phyloP scores from a whole-genome alignment of 2,329 filamentous ascomycete genomes.

The Chalaropsis thielavioides region DNA sequence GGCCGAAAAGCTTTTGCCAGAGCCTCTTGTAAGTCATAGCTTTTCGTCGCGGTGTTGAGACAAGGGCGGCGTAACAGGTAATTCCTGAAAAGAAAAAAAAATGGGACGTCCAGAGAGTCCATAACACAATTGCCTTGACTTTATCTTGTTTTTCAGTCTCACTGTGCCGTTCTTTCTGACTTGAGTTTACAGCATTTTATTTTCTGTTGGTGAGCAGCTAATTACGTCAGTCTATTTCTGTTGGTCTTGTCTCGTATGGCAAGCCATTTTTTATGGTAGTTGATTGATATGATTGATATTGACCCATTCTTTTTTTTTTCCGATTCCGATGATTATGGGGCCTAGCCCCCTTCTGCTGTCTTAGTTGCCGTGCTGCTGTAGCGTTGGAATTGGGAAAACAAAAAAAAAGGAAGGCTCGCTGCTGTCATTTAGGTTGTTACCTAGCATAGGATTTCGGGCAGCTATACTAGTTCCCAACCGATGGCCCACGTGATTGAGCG shows the following conservation, averaged over 20 bases:
- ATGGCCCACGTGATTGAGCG: too few species aligned
- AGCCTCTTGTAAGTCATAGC: neutral
- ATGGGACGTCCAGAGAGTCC: neutral
- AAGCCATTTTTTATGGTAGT: neutral
- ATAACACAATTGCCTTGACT: neutral
- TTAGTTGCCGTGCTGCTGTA: neutral
- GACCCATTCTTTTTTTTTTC: neutral
- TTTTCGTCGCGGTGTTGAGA: neutral
- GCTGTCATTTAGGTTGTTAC: too few species aligned
- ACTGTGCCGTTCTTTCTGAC: neutral
- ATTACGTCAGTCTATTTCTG: neutral
- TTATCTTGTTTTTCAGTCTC: neutral
- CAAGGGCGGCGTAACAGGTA: neutral
- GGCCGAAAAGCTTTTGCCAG: neutral
- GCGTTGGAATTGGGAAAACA: neutral
- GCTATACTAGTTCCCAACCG: too few species aligned
- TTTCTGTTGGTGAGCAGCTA: neutral
- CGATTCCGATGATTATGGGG: neutral
- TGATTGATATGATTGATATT: neutral
- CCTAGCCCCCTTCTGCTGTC: neutral
- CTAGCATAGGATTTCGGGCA: too few species aligned
- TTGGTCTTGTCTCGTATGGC: neutral
- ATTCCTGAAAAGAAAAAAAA: neutral
- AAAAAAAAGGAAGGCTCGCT: too few species aligned
- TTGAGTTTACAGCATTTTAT: neutral